phyloP scores from a whole-genome alignment of 306 rosid species.

The Cicer bijugum region DNA sequence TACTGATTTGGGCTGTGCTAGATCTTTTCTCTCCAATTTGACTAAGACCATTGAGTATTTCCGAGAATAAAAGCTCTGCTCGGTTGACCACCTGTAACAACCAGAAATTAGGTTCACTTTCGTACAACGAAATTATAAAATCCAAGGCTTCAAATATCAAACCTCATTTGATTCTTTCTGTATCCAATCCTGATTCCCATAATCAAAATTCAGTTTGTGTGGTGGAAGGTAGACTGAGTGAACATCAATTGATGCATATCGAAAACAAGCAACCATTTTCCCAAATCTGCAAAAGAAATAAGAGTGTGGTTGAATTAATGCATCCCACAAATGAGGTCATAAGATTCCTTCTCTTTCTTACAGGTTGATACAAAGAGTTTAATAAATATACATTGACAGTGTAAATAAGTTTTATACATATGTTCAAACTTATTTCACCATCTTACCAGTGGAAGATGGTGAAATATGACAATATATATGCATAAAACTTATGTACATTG shows the following conservation, averaged over 20 bases:
- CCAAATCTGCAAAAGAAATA: conserved; percentile 69
- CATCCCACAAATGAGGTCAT: conserved; percentile 35
- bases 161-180: conserved; percentile 81
- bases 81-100: conserved; percentile 71
- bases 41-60: conserved; percentile 73
- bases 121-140: conserved; percentile 32
- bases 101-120: conserved; percentile 39
- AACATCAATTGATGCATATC: conserved; percentile 90
- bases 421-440: conserved; percentile 5
- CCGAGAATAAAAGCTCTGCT: conserved; percentile 81
- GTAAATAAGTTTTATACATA: not conserved
- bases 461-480: conserved; percentile 7
- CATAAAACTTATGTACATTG: not conserved
- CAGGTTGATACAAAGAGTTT: conserved; percentile 19
- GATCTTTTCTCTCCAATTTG: conserved; percentile 69
- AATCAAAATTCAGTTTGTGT: conserved; percentile 62
- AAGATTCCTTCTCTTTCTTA: conserved; percentile 34
- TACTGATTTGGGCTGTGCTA: conserved; percentile 37
- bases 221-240: conserved; percentile 92
- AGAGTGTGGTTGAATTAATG: conserved; percentile 28
- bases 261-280: conserved; percentile 95
- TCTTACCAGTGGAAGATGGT: conserved; percentile 3
- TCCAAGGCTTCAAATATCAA: conserved; percentile 43
- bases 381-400: conserved; percentile 9
- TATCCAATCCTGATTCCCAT: conserved; percentile 80